Conservation (phyloP, 345 rosid species). For the Turnera subulata region DNA sequence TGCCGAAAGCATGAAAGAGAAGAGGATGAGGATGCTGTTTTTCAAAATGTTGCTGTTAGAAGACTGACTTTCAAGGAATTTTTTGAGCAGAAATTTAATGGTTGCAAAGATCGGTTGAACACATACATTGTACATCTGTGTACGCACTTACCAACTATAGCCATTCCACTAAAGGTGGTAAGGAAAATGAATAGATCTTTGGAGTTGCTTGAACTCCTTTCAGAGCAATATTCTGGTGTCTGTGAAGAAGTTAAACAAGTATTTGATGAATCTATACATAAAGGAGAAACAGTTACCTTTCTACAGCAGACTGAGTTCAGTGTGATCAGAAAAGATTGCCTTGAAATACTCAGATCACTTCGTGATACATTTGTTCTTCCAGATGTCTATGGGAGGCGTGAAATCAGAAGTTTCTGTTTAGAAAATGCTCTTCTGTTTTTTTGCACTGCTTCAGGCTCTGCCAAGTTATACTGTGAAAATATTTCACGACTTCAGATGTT, state of each 20-base stretch:
- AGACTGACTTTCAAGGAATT: slow-evolving; percentile 6
- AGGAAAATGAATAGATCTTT: slow-evolving; percentile 1
- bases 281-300: neutral
- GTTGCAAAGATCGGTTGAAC: neutral
- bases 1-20: neutral
- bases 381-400: too few relatives aligned
- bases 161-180: slow-evolving; percentile 1
- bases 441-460: slow-evolving; percentile 46
- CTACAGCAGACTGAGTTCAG: neutral
- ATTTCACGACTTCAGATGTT: slow-evolving; percentile 20
- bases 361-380: too few relatives aligned
- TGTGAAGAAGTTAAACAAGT: neutral
- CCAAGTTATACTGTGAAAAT: slow-evolving; percentile 22
- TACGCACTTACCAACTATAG: slow-evolving; percentile 5
- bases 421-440: slow-evolving; percentile 31
- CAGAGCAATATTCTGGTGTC: neutral
- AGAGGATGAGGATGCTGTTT: neutral
- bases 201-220: neutral
- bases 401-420: slow-evolving; percentile 25
- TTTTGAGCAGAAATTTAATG: neutral
- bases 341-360: neutral
- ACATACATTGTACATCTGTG: neutral
- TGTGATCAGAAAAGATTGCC: slow-evolving; percentile 4
- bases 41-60: neutral
- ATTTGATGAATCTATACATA: neutral